Base-by-base conservation (phyloP, 768 basidiomycete genomes). In the Mycena capillaripes region DNA sequence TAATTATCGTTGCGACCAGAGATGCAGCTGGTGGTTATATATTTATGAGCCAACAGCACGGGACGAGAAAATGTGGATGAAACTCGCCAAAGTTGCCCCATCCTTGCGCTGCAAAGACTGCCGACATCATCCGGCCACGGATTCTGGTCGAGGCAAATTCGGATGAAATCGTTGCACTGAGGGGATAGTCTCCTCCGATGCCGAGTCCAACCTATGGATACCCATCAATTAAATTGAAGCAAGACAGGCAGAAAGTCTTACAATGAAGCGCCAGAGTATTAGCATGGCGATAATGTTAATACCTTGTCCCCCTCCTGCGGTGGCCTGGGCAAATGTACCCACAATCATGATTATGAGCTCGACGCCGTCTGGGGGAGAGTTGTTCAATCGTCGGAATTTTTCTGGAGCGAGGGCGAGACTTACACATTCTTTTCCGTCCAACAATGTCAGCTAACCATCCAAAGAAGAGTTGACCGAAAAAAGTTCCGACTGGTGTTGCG, bases 121-220 rank as follows among this genome's bases (percentile, higher is more conserved):
- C 93, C 0, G 92, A 92, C 95, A 97, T 97, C 81, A 97, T 90
- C 27, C 95, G 87, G 46, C 96, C 96, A 75, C 96, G 90, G 58
- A 86, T 90, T 46, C 88, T 87, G 19, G 91, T 93, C 0, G 94
- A 88, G 1, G 96, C 92, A 76, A 97, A 97, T 79, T 97, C 96
- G 36, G 94, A 95, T 3, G 95, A 92, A 76, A 97, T 97, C 77
- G 95, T 92, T 14, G 95, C 93, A 62, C 89, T 90, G 0, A 96
- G 80, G 10, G 96, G 96, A 78, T 97, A 97, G 75, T 97, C 96
- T 21, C 96, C 96, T 6, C 95, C 96, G 21, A 97, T 94, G 7
- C 96, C 95, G 3, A 96, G 80, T 0, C 94, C 94, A 88, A 90
- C 90, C 91, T 89, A 0, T 34, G 27, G 38, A 97, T 11, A 16